Conservation (phyloP, 2,329 filamentous ascomycete genomes). For the Sclerotinia glacialis region DNA sequence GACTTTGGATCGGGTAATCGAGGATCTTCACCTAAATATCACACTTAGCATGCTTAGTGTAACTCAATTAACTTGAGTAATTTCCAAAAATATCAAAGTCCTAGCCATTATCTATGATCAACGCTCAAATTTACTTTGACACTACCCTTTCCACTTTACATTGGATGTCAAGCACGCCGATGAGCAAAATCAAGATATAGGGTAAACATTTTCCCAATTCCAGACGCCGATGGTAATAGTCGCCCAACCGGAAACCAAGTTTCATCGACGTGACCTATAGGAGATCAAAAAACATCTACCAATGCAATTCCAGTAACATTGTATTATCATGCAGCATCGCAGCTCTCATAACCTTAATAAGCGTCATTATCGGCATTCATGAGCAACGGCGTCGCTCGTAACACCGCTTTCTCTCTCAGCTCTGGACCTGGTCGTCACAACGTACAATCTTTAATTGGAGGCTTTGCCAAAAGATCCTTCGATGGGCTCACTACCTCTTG, state of each 20-base stretch:
- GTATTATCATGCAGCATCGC: constrained; percentile 14
- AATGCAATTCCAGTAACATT: neutral
- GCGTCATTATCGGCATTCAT: neutral
- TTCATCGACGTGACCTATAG: neutral
- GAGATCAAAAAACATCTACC: constrained; percentile 4
- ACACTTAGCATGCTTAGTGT: neutral
- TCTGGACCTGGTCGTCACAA: constrained; percentile 13
- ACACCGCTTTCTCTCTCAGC: constrained; percentile 28
- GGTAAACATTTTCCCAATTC: neutral
- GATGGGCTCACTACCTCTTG: constrained; percentile 1
- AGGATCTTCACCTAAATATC: neutral
- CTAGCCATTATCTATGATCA: too few relatives aligned
- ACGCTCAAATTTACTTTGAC: neutral
- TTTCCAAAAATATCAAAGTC: neutral
- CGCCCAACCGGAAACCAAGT: neutral
- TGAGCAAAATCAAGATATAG: neutral
- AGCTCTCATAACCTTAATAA: neutral
- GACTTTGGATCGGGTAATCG: neutral
- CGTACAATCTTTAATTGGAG: constrained; percentile 19
- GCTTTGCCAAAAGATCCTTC: constrained; percentile 10
- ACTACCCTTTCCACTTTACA: neutral
- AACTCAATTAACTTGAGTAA: neutral
- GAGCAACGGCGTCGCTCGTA: constrained; percentile 23
- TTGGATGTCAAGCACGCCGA: neutral
- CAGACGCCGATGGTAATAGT: neutral